A percentile compares a stretch with the other conserved stretches of the same genome.
Conservation (phyloP, 1,284 basidiomycete species). For the Moniliophthora roreri region DNA sequence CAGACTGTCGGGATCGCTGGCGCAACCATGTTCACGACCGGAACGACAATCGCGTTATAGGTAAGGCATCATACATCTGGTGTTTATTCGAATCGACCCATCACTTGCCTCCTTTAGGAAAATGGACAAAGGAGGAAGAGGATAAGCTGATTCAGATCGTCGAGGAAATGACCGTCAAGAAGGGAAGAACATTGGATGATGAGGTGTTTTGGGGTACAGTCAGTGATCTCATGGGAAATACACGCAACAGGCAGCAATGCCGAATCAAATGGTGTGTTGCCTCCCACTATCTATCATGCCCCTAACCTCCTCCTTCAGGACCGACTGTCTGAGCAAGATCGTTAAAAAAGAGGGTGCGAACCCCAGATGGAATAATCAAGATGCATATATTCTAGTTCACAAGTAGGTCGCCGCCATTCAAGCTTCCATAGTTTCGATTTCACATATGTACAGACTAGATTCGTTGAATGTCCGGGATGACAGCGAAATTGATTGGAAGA, state of each 20-base stretch:
- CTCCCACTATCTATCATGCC: neutral
- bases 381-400: constrained; percentile 77
- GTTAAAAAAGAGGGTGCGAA: constrained; percentile 68
- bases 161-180: constrained; percentile 64
- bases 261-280: constrained; percentile 73
- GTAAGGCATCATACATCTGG: constrained; percentile 35
- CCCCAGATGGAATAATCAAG: constrained; percentile 71
- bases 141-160: constrained; percentile 70
- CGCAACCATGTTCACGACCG: constrained; percentile 73
- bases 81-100: neutral
- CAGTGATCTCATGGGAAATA: constrained; percentile 72
- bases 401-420: constrained; percentile 51
- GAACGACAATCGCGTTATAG: constrained; percentile 53
- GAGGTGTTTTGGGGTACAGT: constrained; percentile 83
- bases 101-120: constrained; percentile 33
- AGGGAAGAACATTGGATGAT: constrained; percentile 68
- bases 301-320: constrained; percentile 44
- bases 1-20: constrained; percentile 83
- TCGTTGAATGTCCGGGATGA: constrained; percentile 74
- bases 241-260: constrained; percentile 76
- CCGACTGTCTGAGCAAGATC: constrained; percentile 68
- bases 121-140: constrained; percentile 76
- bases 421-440: constrained; percentile 7
- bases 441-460: constrained; percentile 51
- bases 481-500: constrained; percentile 84